phyloP scores from a whole-genome alignment of 1,139 yeast genomes.

The Taphrina pruni region DNA sequence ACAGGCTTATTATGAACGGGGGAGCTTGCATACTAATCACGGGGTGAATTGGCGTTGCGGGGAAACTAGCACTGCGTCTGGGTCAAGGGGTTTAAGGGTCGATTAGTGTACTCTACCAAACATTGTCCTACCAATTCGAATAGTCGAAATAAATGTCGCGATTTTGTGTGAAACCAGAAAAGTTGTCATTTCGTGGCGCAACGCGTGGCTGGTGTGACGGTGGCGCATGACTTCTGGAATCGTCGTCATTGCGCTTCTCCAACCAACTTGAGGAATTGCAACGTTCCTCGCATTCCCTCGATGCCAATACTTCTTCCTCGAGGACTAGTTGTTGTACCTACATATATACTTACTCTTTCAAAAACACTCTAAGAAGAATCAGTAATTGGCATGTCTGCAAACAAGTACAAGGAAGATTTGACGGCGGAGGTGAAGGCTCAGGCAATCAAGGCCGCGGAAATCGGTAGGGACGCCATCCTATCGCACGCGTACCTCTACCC shows the following conservation, averaged over 20 bases:
- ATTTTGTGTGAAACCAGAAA: too few relatives aligned
- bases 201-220: background rate
- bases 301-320: background rate
- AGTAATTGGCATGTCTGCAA: background rate
- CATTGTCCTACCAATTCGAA: too few relatives aligned
- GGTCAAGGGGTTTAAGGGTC: too few relatives aligned
- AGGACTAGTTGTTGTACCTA: background rate
- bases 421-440: conserved; percentile 24
- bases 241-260: conserved; percentile 1
- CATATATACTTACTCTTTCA: background rate
- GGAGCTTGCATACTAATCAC: too few relatives aligned
- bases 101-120: too few relatives aligned
- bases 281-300: background rate
- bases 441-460: conserved; percentile 27
- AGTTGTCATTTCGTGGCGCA: background rate
- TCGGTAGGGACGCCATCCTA: conserved; percentile 28
- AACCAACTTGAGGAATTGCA: background rate
- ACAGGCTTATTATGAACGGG: too few relatives aligned
- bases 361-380: background rate
- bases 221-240: conserved; percentile 6
- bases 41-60: too few relatives aligned
- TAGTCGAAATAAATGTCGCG: too few relatives aligned
- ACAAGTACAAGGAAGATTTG: conserved; percentile 21
- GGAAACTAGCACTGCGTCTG: too few relatives aligned
- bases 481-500: conserved; percentile 32